Conservation (phyloP, 768 basidiomycete genomes). For the Mycena maculata region DNA sequence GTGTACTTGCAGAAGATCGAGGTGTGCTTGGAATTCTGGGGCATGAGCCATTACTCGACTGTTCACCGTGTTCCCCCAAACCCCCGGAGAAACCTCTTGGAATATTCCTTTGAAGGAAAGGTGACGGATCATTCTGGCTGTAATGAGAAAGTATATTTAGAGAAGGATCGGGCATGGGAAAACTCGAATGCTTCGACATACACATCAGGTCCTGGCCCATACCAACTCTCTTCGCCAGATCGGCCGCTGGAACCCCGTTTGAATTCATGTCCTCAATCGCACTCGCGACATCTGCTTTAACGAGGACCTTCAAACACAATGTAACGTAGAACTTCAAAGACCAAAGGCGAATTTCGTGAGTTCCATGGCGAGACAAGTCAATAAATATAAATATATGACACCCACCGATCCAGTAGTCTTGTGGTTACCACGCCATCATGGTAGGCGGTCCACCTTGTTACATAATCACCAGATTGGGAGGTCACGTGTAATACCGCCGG, state of each 20-base stretch:
- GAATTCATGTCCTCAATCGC: slow-evolving; percentile 8
- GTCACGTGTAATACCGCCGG: no score
- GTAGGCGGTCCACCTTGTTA: no score
- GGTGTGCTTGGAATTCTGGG: slow-evolving; percentile 25
- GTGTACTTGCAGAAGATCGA: slow-evolving; percentile 23
- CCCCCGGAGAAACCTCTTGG: slow-evolving; percentile 12
- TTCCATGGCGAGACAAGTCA: not conserved
- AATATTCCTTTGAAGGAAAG: slow-evolving; percentile 19
- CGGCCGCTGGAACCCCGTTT: not conserved
- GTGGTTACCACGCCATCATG: no score
- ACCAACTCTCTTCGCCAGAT: slow-evolving; percentile 1
- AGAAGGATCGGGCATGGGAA: not conserved
- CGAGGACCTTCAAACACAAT: slow-evolving; percentile 9
- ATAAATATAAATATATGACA: not conserved
- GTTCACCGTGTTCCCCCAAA: slow-evolving; percentile 14
- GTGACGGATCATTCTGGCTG: slow-evolving; percentile 25
- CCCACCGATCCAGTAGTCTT: slow-evolving; percentile 21
- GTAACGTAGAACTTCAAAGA: slow-evolving; percentile 15
- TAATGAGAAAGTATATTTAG: not conserved
- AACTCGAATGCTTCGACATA: not conserved
- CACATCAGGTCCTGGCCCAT: not conserved
- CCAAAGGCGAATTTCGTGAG: not conserved
- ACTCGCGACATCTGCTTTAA: slow-evolving; percentile 18
- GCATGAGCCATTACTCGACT: slow-evolving; percentile 15
- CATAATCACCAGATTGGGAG: no score